Evolutionary conservation across 192 early-diverging fungal genomes (phyloP), one percentile per base, ranked within the genome.

Genomic region (Glomus cerebriforme): DNA sequence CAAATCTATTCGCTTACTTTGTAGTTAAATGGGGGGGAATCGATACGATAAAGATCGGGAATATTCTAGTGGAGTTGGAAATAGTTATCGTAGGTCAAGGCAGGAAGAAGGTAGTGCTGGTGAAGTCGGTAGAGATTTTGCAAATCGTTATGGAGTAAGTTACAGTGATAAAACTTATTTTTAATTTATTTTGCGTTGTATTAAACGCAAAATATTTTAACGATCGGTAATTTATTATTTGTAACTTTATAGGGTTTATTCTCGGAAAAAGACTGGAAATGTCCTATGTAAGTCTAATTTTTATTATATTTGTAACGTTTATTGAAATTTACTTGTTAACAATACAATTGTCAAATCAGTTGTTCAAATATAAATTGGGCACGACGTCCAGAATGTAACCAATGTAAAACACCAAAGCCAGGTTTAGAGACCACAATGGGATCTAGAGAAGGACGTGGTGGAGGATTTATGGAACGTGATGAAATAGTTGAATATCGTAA

Each of bases 311-410:
- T 64, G 1, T 67, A 68, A n/a, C n/a, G 15, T 22, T 34, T 24
- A 35, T 35, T 35, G 3, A n/a, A 35, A 26, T 7, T 9, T 19
- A 22, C 9, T 60, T 60, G 9, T 24, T 22, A 60, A 24, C 10
- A 22, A 9, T 60, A 24, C 9, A 22, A 60, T 24, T 19, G 2
- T 71, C 35, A 35, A 24, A 43, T 47, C 29, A 82, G 82, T 26
- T 83, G 82, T 73, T 71, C 79, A 22, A 83, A 83, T 73, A 83
- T 83, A 26, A 83, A 83, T 59, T 83, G 82, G 82, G 69, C 82
- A 17, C 26, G 77, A n/a, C 79, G 82, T 39, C 27, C 63, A 15
- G 71, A 75, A 63, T 83, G 82, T 66, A 83, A 83, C 66, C 78
- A 79, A 37, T 83, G 82, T 45, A 73, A 73, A 58, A 80, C 73